Base-by-base conservation (phyloP, 306 rosid species). In the Cucumis hystrix region DNA sequence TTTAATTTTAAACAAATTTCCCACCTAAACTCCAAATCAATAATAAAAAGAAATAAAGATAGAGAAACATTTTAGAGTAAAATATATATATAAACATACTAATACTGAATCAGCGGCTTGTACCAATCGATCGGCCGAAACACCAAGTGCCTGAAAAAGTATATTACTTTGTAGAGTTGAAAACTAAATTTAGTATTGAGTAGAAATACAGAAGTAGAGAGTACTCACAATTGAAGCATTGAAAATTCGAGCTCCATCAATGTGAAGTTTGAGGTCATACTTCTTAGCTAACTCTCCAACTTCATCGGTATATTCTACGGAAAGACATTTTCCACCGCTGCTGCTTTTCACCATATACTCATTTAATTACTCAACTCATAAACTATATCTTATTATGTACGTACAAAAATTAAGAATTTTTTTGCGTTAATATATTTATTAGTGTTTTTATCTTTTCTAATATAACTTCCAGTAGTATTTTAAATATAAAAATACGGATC, bases 231-330 rank as follows among this genome's bases (percentile, higher is more conserved):
- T 79, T 7, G 97, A 82, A 66, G 98, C 93, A 56, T 95, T 95
- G 82, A 95, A 95, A 85, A 95, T 88, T 5, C 97, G 96, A 39
- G 98, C 98, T 56, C 98, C 98, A 64, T 92, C 97, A 51, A 95
- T 92, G 79, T 92, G 98, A 90, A 95, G 97, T 86, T 89, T 89
- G 81, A 92, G 62, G 41, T 92, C 97, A 60, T 95, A 90, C 83
- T 86, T 86, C 90, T 86, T 89, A 30, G 98, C 96, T 64, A 95
- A 51, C 77, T 90, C 96, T 75, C 98, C 98, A 79, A 95, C 97
- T 63, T 79, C 83, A 77, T 95, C 93, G 10, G 82, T 90, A 75
- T 95, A 95, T 79, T 92, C 98, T 51, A 67, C 93, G 0, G 97
- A 82, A 30, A 95, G 87, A 76, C 97, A 89, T 87, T 84, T 86